phyloP scores from a whole-genome alignment of 345 rosid species.

The Lepidium sativum region DNA sequence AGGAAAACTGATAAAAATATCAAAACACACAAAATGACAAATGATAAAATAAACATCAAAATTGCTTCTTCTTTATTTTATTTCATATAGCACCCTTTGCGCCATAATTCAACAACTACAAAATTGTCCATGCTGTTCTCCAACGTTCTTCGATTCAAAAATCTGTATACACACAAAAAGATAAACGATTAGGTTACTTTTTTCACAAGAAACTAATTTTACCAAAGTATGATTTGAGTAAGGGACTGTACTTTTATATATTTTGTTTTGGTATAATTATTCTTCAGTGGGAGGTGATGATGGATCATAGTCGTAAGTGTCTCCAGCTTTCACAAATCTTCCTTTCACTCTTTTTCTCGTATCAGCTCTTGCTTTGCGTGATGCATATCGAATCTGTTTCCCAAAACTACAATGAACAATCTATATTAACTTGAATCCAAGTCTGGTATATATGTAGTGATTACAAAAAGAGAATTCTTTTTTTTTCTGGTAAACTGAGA shows the following conservation, averaged over 20 bases:
- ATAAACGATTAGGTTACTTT: neutral
- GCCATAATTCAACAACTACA: neutral
- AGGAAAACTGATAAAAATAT: neutral
- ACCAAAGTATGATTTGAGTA: neutral
- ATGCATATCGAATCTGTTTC: slow-evolving; percentile 81
- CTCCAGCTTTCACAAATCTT: slow-evolving; percentile 89
- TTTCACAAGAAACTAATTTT: slow-evolving; percentile 9
- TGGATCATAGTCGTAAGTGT: slow-evolving; percentile 69
- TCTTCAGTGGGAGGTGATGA: slow-evolving; percentile 11
- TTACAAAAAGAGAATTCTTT: no score
- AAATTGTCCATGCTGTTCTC: slow-evolving; percentile 6
- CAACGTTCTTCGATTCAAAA: slow-evolving; percentile 15
- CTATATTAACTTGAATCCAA: no score
- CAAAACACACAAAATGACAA: neutral
- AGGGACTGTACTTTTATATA: neutral
- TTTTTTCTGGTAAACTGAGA: no score
- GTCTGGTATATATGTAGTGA: no score
- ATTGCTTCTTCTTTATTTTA: neutral
- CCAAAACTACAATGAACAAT: slow-evolving; percentile 46
- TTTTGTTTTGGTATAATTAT: neutral
- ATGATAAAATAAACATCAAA: neutral
- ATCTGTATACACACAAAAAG: slow-evolving; percentile 10
- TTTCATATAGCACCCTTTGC: neutral
- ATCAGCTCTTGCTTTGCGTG: slow-evolving; percentile 90
- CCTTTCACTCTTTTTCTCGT: slow-evolving; percentile 90